Evolutionary conservation across 352 stramenopile genomes (phyloP).

Genomic region (Phytophthora kernoviae): DNA sequence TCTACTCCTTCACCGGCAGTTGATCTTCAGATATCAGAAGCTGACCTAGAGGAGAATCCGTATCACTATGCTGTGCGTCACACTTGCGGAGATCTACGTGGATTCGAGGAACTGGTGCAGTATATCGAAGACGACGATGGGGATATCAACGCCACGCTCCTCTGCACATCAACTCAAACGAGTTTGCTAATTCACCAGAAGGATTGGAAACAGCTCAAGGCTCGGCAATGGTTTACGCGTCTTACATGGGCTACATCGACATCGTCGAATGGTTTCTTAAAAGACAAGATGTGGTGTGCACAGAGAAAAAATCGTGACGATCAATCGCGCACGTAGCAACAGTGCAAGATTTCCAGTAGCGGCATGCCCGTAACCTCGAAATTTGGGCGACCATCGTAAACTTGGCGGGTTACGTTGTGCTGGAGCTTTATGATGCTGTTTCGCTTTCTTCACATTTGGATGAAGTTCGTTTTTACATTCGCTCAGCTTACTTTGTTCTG

Average conservation of each 20-base stretch:
- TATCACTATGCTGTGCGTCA: too few relatives aligned
- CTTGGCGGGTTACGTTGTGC: slow-evolving; percentile 12
- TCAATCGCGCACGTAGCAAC: slow-evolving; percentile 6
- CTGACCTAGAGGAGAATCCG: too few relatives aligned
- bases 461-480: slow-evolving; percentile 32
- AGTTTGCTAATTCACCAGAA: too few relatives aligned
- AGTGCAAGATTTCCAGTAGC: too few relatives aligned
- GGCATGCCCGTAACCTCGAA: too few relatives aligned
- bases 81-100: too few relatives aligned
- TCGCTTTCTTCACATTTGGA: slow-evolving; percentile 17
- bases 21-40: too few relatives aligned
- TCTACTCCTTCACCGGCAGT: too few relatives aligned
- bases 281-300: slow-evolving; percentile 27
- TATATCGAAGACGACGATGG: slow-evolving; percentile 13
- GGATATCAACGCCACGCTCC: slow-evolving; percentile 15
- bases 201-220: too few relatives aligned
- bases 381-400: slow-evolving; percentile 9
- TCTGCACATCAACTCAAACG: too few relatives aligned
- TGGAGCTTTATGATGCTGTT: slow-evolving; percentile 23
- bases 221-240: slow-evolving; percentile 6
- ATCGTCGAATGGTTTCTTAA: slow-evolving; percentile 25
- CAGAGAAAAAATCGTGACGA: slow-evolving; percentile 31
- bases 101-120: too few relatives aligned
- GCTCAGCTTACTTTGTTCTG: slow-evolving; percentile 40
- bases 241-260: slow-evolving; percentile 10